Evolutionary conservation across 192 early-diverging fungal species (phyloP).

Genomic region (Kickxella alabastrina): DNA sequence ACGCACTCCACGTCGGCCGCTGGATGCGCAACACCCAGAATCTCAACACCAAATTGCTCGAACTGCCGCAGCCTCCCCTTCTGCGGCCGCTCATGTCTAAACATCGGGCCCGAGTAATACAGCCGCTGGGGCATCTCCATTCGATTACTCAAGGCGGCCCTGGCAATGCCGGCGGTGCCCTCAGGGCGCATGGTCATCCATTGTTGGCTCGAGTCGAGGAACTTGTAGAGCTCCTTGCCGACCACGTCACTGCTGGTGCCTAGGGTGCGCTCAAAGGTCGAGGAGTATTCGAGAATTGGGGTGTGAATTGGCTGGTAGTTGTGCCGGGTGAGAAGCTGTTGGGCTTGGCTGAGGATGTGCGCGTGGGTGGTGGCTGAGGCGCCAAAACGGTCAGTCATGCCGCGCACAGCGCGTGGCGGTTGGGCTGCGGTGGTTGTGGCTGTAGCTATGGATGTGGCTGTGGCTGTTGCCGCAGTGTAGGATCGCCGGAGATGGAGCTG

Average conservation of each 20-base stretch:
- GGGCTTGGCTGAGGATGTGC: constrained; percentile 46
- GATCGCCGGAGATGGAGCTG: too few species aligned
- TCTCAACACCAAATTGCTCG: constrained; percentile 67
- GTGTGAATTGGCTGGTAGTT: constrained; percentile 62
- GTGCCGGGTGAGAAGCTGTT: constrained; percentile 36
- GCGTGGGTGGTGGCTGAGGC: constrained; percentile 39
- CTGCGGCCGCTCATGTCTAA: constrained; percentile 67
- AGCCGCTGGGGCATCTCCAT: constrained; percentile 53
- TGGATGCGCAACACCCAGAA: constrained; percentile 53
- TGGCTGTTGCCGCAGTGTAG: too few species aligned
- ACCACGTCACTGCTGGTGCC: constrained; percentile 64
- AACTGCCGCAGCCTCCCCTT: constrained; percentile 68
- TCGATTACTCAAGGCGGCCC: constrained; percentile 47
- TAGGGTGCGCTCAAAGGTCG: constrained; percentile 60
- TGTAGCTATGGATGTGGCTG: too few species aligned
- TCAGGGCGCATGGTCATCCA: constrained; percentile 66
- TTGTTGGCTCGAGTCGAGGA: constrained; percentile 56
- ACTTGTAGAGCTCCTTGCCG: constrained; percentile 66
- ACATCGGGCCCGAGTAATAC: constrained; percentile 68
- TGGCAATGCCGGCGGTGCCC: constrained; percentile 55
- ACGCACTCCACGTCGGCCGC: constrained; percentile 61
- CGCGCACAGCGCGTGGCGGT: constrained; percentile 53
- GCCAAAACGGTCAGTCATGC: constrained; percentile 62
- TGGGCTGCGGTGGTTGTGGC: background rate
- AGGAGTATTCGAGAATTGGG: constrained; percentile 63